Base-by-base conservation (phyloP, 2,329 filamentous ascomycete species). In the Penicillium sclerotiorum region DNA sequence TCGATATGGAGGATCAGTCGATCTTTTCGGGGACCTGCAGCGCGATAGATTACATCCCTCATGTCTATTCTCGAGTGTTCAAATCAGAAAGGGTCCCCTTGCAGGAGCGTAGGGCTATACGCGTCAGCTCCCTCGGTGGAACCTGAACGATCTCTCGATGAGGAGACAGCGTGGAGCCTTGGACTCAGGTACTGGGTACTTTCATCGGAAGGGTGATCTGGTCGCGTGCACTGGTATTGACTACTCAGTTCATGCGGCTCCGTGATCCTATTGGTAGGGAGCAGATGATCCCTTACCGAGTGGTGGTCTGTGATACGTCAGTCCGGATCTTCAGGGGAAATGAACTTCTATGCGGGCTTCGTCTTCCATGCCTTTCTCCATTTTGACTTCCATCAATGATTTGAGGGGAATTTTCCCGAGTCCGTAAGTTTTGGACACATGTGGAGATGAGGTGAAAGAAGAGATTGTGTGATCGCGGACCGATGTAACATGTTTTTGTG, bases 61-160 rank as follows among this genome's bases (percentile, higher is more conserved):
- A 52, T 45, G 47, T 44, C 27, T n/a, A 39, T 48, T 41, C 9
- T 37, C 15, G 12, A 35, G 41, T 37, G 39, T 52, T 48, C 56
- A 56, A 57, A 57, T 54, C 54, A 50, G 21, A 56, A 22, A 28
- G 6, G 15, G 18, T 54, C 56, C 56, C 58, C 58, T 60, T 60
- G 56, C 58, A 59, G 58, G 17, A 46, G n/a, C 12, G 38, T 28
- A 20, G 23, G 33, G 43, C 35, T 28, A 25, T 21, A 37, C 35
- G 33, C 43, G 43, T 46, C 43, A 46, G 22, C 43, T 30, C 35
- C 20, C 12, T 43, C 22, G 40, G 8, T 27, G 8, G n/a, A 17
- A 36, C 28, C 5, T 30, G 38, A 18, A 41, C n/a, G 21, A 17
- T 21, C 13, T 20, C 20, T 32, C 22, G 30, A 21, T 45, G 20